Evolutionary conservation across 768 basidiomycete species (phyloP).

Genomic region (Punctularia strigosozonata): DNA sequence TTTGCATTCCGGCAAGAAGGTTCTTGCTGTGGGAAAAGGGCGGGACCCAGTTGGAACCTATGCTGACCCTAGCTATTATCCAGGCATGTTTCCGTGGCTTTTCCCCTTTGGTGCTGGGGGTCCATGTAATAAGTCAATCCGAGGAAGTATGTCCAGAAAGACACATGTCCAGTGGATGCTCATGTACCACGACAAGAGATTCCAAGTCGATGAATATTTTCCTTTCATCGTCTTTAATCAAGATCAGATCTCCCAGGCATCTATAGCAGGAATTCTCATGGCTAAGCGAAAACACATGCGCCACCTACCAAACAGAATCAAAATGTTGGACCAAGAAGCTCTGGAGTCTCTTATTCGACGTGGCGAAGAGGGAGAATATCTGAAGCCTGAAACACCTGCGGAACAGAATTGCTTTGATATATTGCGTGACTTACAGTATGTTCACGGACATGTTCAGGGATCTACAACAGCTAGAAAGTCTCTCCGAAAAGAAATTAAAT

Average conservation of each 20-base stretch:
- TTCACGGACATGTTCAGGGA: constrained; percentile 7
- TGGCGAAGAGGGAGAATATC: not conserved
- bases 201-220: constrained; percentile 10
- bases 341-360: constrained; percentile 2
- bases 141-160: not conserved
- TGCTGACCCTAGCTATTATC: constrained; percentile 7
- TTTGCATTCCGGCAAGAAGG: constrained; percentile 1
- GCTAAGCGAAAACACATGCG: constrained; percentile 4
- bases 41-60: constrained; percentile 4
- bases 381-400: constrained; percentile 2
- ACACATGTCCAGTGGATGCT: constrained; percentile 3
- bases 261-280: constrained; percentile 7
- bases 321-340: constrained; percentile 1
- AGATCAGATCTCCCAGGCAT: constrained; percentile 9
- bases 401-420: constrained; percentile 7
- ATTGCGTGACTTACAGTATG: constrained; percentile 7
- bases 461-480: constrained; percentile 6
- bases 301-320: constrained; percentile 3
- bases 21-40: constrained; percentile 1
- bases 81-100: constrained; percentile 8
- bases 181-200: constrained; percentile 11
- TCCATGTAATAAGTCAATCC: not conserved
- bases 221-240: constrained; percentile 11
- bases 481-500: constrained; percentile 10
- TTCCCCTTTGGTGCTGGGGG: constrained; percentile 8